These are phyloP conservation scores for Barnettozyma vustinii DNA, from an alignment of 805 yeast genomes.

Conservation along the genomic window DNA sequence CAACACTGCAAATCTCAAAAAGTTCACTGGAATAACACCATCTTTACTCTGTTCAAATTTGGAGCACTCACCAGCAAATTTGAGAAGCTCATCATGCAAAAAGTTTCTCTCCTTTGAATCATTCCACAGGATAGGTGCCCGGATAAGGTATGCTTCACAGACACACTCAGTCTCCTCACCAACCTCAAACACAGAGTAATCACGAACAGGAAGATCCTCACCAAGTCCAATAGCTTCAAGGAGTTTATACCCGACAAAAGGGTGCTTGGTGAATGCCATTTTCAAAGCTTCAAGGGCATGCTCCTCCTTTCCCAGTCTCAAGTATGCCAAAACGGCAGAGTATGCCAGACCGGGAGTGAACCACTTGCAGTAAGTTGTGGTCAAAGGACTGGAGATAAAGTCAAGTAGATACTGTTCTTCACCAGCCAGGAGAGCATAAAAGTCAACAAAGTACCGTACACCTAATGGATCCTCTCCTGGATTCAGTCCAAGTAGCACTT, in stretches of 20 bases:
- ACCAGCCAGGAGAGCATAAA: slow-evolving; percentile 61
- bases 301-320: slow-evolving; percentile 34
- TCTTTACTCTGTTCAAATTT: slow-evolving; percentile 15
- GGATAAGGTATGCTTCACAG: slow-evolving; percentile 52
- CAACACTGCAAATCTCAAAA: slow-evolving; percentile 61
- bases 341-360: slow-evolving; percentile 66
- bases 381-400: slow-evolving; percentile 50
- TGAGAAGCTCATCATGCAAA: slow-evolving; percentile 37
- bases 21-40: slow-evolving; percentile 46
- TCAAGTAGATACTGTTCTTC: slow-evolving; percentile 60
- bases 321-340: slow-evolving; percentile 59
- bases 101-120: slow-evolving; percentile 42
- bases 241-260: slow-evolving; percentile 49
- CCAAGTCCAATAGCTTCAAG: slow-evolving; percentile 40
- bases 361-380: slow-evolving; percentile 59
- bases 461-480: slow-evolving; percentile 85
- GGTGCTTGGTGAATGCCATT: slow-evolving; percentile 49
- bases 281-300: slow-evolving; percentile 44
- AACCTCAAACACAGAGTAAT: slow-evolving; percentile 22
- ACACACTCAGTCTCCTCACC: slow-evolving; percentile 32
- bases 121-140: slow-evolving; percentile 54
- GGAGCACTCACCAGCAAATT: slow-evolving; percentile 17
- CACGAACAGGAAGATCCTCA: slow-evolving; percentile 25
- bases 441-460: slow-evolving; percentile 76
- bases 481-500: slow-evolving; percentile 58